These are phyloP conservation scores for Russula sp. DNA, from an alignment of 768 basidiomycete genomes.

Conservation along the genomic window DNA sequence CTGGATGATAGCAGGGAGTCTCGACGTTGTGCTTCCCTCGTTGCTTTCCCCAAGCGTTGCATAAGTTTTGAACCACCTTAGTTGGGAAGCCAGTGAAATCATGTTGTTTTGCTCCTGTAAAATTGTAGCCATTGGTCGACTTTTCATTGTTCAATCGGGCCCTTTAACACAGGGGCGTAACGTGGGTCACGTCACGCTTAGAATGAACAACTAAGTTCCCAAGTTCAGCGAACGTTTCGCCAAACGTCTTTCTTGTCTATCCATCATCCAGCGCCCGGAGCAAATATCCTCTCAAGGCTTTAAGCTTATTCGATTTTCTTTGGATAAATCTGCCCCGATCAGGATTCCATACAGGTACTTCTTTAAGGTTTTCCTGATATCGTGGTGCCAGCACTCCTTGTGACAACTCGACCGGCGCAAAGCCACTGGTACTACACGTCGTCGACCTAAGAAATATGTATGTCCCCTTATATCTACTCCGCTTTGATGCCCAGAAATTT, in stretches of 20 bases:
- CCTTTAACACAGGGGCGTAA: slow-evolving; percentile 17
- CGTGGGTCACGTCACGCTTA: slow-evolving; percentile 23
- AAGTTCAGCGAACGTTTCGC: slow-evolving; percentile 22
- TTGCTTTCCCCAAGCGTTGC: background rate
- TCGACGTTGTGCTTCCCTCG: background rate
- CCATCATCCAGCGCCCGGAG: slow-evolving; percentile 13
- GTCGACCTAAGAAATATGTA: slow-evolving; percentile 8
- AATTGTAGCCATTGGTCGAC: background rate
- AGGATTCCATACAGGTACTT: slow-evolving; percentile 5
- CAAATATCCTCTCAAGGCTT: slow-evolving; percentile 7
- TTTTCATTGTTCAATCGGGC: background rate
- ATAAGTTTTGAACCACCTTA: background rate
- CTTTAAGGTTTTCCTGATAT: slow-evolving; percentile 6
- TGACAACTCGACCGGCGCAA: slow-evolving; percentile 7
- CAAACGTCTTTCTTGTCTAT: slow-evolving; percentile 15
- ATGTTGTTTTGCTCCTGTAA: background rate
- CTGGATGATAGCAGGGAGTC: background rate
- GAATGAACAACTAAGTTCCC: slow-evolving; percentile 25
- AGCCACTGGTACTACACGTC: background rate
- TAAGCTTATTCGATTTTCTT: background rate
- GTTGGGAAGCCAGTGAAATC: background rate
- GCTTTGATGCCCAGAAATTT: background rate
- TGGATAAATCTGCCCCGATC: slow-evolving; percentile 11
- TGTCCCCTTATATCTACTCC: background rate
- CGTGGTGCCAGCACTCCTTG: slow-evolving; percentile 1